These are phyloP conservation scores for Fusarium clavum DNA, from an alignment of 2,329 filamentous ascomycete species.

Conservation along the genomic window DNA sequence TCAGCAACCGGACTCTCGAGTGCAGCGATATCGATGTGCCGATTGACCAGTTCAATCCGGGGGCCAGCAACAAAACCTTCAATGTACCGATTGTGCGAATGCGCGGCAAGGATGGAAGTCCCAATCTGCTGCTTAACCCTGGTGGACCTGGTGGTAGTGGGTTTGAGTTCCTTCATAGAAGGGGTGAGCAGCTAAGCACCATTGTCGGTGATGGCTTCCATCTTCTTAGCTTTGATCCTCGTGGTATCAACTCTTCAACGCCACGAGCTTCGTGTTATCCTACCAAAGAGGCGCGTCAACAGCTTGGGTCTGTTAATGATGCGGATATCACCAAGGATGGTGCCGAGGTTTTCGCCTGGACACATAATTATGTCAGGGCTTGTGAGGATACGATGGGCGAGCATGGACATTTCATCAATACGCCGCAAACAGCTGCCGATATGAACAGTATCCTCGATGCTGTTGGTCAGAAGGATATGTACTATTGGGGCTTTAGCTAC, in stretches of 20 bases:
- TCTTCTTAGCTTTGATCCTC: slow-evolving; percentile 60
- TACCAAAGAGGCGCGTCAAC: slow-evolving; percentile 48
- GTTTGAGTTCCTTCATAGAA: slow-evolving; percentile 50
- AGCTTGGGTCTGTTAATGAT: slow-evolving; percentile 41
- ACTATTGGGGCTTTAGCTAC: slow-evolving; percentile 59
- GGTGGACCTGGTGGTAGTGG: slow-evolving; percentile 62
- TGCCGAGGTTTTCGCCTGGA: slow-evolving; percentile 55
- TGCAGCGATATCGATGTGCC: slow-evolving; percentile 59
- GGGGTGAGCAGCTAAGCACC: slow-evolving; percentile 51
- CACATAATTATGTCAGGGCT: slow-evolving; percentile 54
- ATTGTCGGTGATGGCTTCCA: slow-evolving; percentile 58
- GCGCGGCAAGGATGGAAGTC: slow-evolving; percentile 56
- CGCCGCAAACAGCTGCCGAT: slow-evolving; percentile 62
- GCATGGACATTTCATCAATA: slow-evolving; percentile 59
- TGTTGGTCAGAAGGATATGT: slow-evolving; percentile 48
- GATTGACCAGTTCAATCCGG: slow-evolving; percentile 58
- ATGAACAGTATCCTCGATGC: slow-evolving; percentile 63
- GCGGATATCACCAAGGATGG: slow-evolving; percentile 50
- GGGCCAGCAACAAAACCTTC: slow-evolving; percentile 54
- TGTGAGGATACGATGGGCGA: slow-evolving; percentile 60
- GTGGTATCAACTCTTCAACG: slow-evolving; percentile 53
- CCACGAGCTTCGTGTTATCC: slow-evolving; percentile 56
- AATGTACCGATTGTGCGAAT: slow-evolving; percentile 59
- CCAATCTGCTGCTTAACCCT: slow-evolving; percentile 60
- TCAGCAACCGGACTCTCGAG: slow-evolving; percentile 54